Evolutionary conservation across 345 rosid genomes (phyloP).

Genomic region (Zanthoxylum bungeanum): DNA sequence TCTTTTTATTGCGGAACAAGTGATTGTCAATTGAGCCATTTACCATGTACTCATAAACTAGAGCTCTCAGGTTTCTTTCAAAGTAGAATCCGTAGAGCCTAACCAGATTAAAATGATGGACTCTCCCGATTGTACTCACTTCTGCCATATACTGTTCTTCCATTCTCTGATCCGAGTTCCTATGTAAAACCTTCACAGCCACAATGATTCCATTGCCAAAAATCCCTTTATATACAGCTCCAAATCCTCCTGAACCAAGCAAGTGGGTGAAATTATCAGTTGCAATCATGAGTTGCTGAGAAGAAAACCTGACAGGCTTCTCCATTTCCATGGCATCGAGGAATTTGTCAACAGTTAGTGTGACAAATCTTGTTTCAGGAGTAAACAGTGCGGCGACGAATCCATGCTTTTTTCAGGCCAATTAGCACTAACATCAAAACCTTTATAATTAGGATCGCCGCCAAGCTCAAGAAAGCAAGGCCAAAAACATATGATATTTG

Average conservation of each 20-base stretch:
- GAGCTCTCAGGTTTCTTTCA: slow-evolving; percentile 19
- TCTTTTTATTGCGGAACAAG: background rate
- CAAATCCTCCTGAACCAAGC: slow-evolving; percentile 14
- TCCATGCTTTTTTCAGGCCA: background rate
- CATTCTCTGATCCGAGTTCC: slow-evolving; percentile 7
- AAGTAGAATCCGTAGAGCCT: slow-evolving; percentile 37
- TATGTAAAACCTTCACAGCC: slow-evolving; percentile 28
- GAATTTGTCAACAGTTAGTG: slow-evolving; percentile 7
- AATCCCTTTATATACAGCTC: slow-evolving; percentile 16
- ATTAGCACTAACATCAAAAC: background rate
- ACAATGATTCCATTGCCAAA: slow-evolving; percentile 11
- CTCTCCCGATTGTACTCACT: slow-evolving; percentile 39
- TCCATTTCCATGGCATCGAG: slow-evolving; percentile 15
- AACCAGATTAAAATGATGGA: slow-evolving; percentile 33
- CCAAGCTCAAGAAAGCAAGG: background rate
- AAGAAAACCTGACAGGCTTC: slow-evolving; percentile 18
- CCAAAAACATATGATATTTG: background rate
- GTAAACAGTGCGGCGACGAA: background rate
- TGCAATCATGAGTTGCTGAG: slow-evolving; percentile 13
- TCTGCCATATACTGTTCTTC: slow-evolving; percentile 45
- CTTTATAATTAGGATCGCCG: background rate
- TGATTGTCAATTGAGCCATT: slow-evolving; percentile 33
- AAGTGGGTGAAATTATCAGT: slow-evolving; percentile 12
- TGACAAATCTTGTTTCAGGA: background rate
- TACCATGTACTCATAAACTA: slow-evolving; percentile 38